Percentiles rank a stretch among this genome's conserved stretches.
phyloP scores from a whole-genome alignment of 108 stramenopile genomes.

The Epithemia pelagica region DNA sequence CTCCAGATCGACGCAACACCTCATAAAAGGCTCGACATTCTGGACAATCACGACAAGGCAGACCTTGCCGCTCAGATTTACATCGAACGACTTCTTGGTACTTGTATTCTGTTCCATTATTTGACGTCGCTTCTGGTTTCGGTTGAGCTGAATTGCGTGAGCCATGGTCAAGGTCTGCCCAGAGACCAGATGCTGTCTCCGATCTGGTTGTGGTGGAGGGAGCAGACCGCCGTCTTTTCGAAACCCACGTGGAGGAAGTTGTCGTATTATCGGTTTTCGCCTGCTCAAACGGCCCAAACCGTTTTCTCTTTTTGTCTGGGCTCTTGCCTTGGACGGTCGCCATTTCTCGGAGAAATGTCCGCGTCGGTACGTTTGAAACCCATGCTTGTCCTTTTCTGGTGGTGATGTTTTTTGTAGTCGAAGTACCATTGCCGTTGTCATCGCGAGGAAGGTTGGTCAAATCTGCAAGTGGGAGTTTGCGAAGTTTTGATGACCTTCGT shows the following conservation, averaged over 20 bases:
- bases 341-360: neutral
- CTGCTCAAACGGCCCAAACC: neutral
- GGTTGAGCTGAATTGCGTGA: neutral
- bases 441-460: no score
- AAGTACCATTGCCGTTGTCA: no score
- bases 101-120: no score
- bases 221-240: neutral
- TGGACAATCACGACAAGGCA: constrained; percentile 34
- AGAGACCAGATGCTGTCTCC: neutral
- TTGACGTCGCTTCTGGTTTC: no score
- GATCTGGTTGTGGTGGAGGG: neutral
- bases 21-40: constrained; percentile 32
- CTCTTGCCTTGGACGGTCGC: neutral
- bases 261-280: neutral
- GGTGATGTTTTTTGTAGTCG: no score
- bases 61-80: constrained; percentile 27
- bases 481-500: no score
- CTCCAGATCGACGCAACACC: constrained; percentile 29
- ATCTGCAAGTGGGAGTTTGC: no score
- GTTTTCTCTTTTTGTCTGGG: neutral
- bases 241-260: neutral
- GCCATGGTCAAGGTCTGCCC: neutral
- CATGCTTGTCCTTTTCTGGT: neutral
- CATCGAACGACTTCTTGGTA: constrained; percentile 39
- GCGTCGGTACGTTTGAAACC: neutral